These are phyloP conservation scores for Phialophora tarda DNA, from an alignment of 2,329 filamentous ascomycete species.

Conservation along the genomic window DNA sequence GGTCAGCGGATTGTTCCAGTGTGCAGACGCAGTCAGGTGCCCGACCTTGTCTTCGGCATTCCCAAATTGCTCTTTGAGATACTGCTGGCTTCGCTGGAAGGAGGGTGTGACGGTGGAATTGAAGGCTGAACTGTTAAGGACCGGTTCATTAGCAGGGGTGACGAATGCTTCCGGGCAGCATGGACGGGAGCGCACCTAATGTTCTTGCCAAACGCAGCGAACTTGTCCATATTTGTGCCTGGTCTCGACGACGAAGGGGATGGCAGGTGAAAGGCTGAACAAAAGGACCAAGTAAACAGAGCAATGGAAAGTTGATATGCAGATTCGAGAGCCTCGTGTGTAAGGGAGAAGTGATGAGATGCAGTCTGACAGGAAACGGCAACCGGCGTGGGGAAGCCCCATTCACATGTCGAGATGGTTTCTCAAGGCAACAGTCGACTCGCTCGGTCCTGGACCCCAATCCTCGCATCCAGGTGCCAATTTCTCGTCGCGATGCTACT, in stretches of 20 bases:
- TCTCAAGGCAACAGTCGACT: slow-evolving; percentile 11
- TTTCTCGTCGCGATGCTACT: neutral
- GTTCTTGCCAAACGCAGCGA: slow-evolving; percentile 73
- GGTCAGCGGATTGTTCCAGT: slow-evolving; percentile 18
- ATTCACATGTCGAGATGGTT: slow-evolving; percentile 7
- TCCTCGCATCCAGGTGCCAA: neutral
- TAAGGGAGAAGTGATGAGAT: slow-evolving; percentile 8
- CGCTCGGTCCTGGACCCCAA: neutral
- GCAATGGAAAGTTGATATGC: neutral
- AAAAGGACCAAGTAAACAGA: neutral
- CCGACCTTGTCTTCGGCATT: slow-evolving; percentile 88
- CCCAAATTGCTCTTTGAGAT: slow-evolving; percentile 96
- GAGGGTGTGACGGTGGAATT: slow-evolving; percentile 90
- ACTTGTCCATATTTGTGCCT: slow-evolving; percentile 65
- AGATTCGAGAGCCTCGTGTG: neutral
- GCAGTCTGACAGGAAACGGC: slow-evolving; percentile 19
- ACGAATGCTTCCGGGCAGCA: slow-evolving; percentile 1
- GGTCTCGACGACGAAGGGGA: neutral
- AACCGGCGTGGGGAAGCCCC: slow-evolving; percentile 12
- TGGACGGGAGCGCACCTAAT: slow-evolving; percentile 58
- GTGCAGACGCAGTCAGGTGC: neutral
- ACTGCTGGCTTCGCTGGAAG: slow-evolving; percentile 91
- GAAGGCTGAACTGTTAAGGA: slow-evolving; percentile 55
- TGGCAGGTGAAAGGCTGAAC: neutral
- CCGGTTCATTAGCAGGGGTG: slow-evolving; percentile 40